Conservation (phyloP, 1,139 yeast genomes). For the Lodderomyces metapsilosis region DNA sequence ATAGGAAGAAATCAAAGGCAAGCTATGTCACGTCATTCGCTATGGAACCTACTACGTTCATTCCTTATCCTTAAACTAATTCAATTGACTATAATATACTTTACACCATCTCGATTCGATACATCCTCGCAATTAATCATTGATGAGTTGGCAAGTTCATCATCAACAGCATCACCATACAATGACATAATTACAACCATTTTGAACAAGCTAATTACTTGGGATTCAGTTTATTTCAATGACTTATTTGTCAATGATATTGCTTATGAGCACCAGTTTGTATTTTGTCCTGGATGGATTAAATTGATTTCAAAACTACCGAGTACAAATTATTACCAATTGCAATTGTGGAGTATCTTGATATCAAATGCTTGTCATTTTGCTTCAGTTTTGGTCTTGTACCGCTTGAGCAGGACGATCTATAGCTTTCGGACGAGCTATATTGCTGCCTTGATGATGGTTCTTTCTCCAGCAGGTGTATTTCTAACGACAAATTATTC, state of each 20-base stretch:
- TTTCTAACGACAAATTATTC: slow-evolving; percentile 76
- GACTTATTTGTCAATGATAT: slow-evolving; percentile 52
- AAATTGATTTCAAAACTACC: slow-evolving; percentile 25
- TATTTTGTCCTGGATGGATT: slow-evolving; percentile 83
- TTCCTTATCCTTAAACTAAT: slow-evolving; percentile 26
- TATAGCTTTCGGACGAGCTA: slow-evolving; percentile 24
- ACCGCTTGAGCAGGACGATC: slow-evolving; percentile 38
- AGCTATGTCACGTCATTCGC: background rate
- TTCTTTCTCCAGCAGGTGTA: slow-evolving; percentile 77
- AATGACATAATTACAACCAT: slow-evolving; percentile 17
- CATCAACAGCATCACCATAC: slow-evolving; percentile 40
- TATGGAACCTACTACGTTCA: slow-evolving; percentile 16
- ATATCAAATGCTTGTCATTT: slow-evolving; percentile 57
- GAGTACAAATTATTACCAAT: slow-evolving; percentile 34
- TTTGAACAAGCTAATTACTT: slow-evolving; percentile 56
- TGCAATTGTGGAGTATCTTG: slow-evolving; percentile 41
- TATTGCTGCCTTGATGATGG: slow-evolving; percentile 46
- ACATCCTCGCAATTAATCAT: slow-evolving; percentile 38
- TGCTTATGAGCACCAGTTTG: slow-evolving; percentile 83
- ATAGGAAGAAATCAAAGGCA: background rate
- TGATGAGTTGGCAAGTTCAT: slow-evolving; percentile 17
- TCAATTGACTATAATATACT: slow-evolving; percentile 32
- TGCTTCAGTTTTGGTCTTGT: slow-evolving; percentile 49
- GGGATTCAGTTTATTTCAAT: slow-evolving; percentile 86
- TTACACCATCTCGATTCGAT: slow-evolving; percentile 39